phyloP scores from a whole-genome alignment of 176 grass and related monocot genomes.

The Oryza officinalis region DNA sequence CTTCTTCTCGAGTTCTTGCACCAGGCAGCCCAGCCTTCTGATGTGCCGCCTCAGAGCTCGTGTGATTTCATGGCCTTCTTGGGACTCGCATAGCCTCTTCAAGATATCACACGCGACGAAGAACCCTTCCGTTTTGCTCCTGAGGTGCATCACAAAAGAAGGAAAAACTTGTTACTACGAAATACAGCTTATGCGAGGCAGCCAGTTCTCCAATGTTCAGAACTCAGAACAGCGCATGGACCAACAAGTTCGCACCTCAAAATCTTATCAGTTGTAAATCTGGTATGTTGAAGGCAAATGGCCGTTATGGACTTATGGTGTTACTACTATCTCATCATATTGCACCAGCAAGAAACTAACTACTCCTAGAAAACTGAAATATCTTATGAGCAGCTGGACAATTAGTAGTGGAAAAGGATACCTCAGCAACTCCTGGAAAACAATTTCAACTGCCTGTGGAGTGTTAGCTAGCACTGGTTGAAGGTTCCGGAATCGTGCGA shows the following conservation, averaged over 20 bases:
- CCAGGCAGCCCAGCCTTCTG: conserved; percentile 47
- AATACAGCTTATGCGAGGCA: neutral
- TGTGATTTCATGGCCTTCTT: conserved; percentile 40
- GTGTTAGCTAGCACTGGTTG: conserved; percentile 33
- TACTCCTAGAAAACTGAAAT: neutral
- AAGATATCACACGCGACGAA: conserved; percentile 57
- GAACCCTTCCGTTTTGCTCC: conserved; percentile 53
- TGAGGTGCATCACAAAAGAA: conserved; percentile 22
- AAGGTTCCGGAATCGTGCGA: conserved; percentile 41
- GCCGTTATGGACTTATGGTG: neutral
- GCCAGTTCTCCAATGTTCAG: neutral
- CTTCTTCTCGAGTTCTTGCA: conserved; percentile 53
- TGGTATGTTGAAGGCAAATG: neutral
- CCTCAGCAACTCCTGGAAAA: conserved; percentile 68
- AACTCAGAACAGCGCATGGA: neutral
- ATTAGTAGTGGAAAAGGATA: conserved; percentile 1
- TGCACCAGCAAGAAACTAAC: conserved; percentile 15
- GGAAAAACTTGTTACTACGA: conserved; percentile 1
- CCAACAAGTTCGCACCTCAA: neutral
- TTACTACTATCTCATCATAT: neutral
- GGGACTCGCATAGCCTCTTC: conserved; percentile 43
- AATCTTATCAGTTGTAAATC: neutral
- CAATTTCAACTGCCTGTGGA: conserved; percentile 32
- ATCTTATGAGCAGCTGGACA: neutral
- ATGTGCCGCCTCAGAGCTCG: conserved; percentile 24